Evolutionary conservation across 768 basidiomycete genomes (phyloP), one percentile per base, ranked within the genome.

Genomic region (Tricholoma terreum): DNA sequence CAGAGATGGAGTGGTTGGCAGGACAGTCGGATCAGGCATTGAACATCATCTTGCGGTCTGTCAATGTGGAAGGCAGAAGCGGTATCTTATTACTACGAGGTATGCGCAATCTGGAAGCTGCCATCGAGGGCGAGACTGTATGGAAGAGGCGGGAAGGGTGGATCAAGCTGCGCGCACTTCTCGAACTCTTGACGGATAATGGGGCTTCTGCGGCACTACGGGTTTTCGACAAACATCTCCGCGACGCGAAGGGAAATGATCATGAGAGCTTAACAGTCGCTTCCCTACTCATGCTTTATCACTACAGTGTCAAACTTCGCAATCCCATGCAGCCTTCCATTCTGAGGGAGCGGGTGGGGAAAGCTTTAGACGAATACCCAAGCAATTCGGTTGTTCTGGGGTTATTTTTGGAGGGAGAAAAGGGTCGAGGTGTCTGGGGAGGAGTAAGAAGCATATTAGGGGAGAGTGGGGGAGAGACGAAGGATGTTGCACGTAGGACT

Each of bases 351-450:
- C 76, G 85, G 22, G 79, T 80, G 14, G 78, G 79, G 57, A 65
- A 63, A n/a, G 86, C 83, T 0, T 65, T 90, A 38, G 75, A 77
- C 36, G 62, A 69, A 51, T 90, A 86, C 65, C 85, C 87, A 2
- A 82, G 75, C 68, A 92, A 92, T 68, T 89, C 87, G 4, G 73
- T 88, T 21, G 72, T 91, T 40, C 65, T 93, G 21, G 88, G 86
- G 6, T 71, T 91, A 62, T 89, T 92, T 66, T 67, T 92, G 60
- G 90, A 92, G 68, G 81, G 80, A 11, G 86, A 93, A 72, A 86
- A 81, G 60, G 87, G 90, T 0, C 84, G 89, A 64, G 86, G 87
- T 0, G 77, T 89, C 21, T 92, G 91, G 90, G 90, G 90, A 6
- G 77, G 82, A 22, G 82, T 92, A 31, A 73, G 86, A 57, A 69